Evolutionary conservation across 352 stramenopile genomes (phyloP), one percentile per base, ranked within the genome.

Genomic region (Phytophthora lateralis): DNA sequence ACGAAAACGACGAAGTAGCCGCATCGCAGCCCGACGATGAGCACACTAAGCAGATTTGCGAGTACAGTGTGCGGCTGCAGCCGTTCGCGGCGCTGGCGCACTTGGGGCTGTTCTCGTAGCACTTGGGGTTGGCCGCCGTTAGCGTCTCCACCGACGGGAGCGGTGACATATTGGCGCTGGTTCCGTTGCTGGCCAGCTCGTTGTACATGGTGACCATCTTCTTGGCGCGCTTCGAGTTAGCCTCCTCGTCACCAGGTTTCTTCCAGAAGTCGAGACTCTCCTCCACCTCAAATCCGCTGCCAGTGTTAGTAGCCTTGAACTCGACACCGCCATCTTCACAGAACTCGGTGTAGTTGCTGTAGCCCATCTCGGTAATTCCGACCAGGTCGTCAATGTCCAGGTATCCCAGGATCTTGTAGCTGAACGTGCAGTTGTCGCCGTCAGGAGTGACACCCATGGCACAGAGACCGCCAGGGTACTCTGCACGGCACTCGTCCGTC

Each of bases 351-450:
- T 86, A 90, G 66, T 82, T 76, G 34, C 46, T 58, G 69, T 84
- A 90, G 15, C 49, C 62, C 68, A 89, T 73, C 15, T 63, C 68
- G 0, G 82, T 91, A 64, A 91, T 91, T 18, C 82, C 79, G 2
- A 89, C 76, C 9, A 89, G 65, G 43, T 89, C 80, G 51, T 89
- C 80, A 4, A 89, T 66, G 44, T 69, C 64, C 15, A 89, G 46
- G 59, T 75, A 89, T 11, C 80, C 80, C 11, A 89, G 62, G 21
- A 89, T 76, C 58, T 82, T 71, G 73, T 82, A 89, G 55, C 65
- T 79, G 58, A 88, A 91, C 37, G 74, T 76, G 68, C 82, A 91
- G 26, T 57, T 84, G 42, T 82, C 59, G 18, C 82, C 82, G 38
- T 89, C 76, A 0, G 82, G 82, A 4, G 65, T 35, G 0, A 66